A percentile compares a stretch with the other conserved stretches of the same genome.
Evolutionary conservation across 495 filamentous ascomycete species (phyloP).

Genomic region (Podospora tetraspora): DNA sequence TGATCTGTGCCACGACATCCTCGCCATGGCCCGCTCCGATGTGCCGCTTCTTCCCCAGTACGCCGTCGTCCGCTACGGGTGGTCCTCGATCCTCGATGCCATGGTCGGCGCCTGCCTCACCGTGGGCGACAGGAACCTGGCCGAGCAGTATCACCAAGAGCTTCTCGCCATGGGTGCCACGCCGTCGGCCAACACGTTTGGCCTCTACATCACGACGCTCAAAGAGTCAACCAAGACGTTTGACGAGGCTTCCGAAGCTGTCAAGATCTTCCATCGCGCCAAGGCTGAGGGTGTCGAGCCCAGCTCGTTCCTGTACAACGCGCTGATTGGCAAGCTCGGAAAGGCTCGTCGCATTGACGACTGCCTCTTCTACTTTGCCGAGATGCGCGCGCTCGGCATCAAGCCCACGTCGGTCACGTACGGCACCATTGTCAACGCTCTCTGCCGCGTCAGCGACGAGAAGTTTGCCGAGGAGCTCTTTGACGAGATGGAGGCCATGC

Average conservation of each 20-base stretch:
- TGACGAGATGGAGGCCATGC: constrained; percentile 98
- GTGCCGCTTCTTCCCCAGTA: constrained; percentile 78
- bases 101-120: constrained; percentile 93
- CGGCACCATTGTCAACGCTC: constrained; percentile 94
- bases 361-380: constrained; percentile 93
- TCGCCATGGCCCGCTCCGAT: constrained; percentile 79
- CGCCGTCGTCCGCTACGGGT: constrained; percentile 82
- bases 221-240: constrained; percentile 96
- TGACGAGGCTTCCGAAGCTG: constrained; percentile 91
- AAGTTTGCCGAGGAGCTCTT: constrained; percentile 97
- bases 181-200: constrained; percentile 95
- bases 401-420: constrained; percentile 97
- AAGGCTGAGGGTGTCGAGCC: constrained; percentile 92
- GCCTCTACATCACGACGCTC: constrained; percentile 94
- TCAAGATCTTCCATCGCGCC: constrained; percentile 93
- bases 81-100: constrained; percentile 88
- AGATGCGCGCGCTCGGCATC: constrained; percentile 90
- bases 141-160: constrained; percentile 83
- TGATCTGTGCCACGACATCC: constrained; percentile 77
- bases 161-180: constrained; percentile 79
- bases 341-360: constrained; percentile 97
- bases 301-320: constrained; percentile 96
- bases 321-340: constrained; percentile 94
- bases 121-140: constrained; percentile 69
- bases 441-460: constrained; percentile 95